Base-by-base conservation (phyloP, 805 yeast species). In the Starmerella cellae region DNA sequence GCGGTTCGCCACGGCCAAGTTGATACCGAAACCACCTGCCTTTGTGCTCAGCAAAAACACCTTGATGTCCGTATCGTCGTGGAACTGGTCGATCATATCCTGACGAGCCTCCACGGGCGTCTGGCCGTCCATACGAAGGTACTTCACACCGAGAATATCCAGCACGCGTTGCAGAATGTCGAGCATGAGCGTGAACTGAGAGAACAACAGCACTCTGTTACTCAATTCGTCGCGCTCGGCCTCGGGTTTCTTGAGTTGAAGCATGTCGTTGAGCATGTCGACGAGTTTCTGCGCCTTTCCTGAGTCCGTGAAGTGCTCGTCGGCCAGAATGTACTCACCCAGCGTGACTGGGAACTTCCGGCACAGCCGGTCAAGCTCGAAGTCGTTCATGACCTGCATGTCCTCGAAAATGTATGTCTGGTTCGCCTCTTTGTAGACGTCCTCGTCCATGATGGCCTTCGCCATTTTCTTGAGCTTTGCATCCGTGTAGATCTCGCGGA, bases 21-120 rank as follows among this genome's bases (percentile, higher is more conserved):
- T 91, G 62, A 91, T 91, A 44, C 99, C 99, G 63, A 91, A 91
- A 1, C 99, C 99, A 58, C 99, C 99, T 1, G 98, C 97, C 58
- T 83, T 84, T 3, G 99, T 91, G 10, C 95, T 83, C 35, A 91
- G 66, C 38, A 91, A 66, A 55, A 91, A 88, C 3, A 91, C 79
- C 0, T 94, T 88, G 49, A 91, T 82, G 4, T 75, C 68, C 0
- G 73, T 71, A 47, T 85, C 94, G 27, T 82, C 85, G 55, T 84
- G 79, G 57, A 82, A 91, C 52, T 74, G 75, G 63, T 91, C 98
- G 52, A 91, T 88, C 51, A 88, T 65, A 44, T 81, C 83, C 61
- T 91, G 98, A 57, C 99, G 74, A 22, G 82, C 77, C 48, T 91
- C 95, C 42, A 91, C 98, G 13, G 87, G 70, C 0, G 99, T 91